Evolutionary conservation across 768 basidiomycete species (phyloP).

Genomic region (Tylopilus subfusipes): DNA sequence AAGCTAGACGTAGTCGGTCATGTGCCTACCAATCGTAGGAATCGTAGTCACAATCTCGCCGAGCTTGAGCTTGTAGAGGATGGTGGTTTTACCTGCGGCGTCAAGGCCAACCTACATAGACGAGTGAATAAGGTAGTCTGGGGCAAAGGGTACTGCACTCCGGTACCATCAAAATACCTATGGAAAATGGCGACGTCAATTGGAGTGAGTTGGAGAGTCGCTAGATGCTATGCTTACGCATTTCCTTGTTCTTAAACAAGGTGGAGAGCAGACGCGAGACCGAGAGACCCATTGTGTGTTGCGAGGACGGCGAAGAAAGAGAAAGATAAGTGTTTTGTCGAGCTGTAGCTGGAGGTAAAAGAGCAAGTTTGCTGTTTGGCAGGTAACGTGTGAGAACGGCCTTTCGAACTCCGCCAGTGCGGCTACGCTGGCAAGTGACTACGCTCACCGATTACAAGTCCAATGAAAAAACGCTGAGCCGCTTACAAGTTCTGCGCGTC

Average conservation of each 20-base stretch:
- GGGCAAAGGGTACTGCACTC: slow-evolving; percentile 20
- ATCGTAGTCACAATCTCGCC: slow-evolving; percentile 99
- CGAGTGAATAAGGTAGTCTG: slow-evolving; percentile 9
- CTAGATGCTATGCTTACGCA: slow-evolving; percentile 67
- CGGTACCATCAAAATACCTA: slow-evolving; percentile 94
- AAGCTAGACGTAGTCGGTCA: slow-evolving; percentile 1
- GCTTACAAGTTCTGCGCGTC: neutral
- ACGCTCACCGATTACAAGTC: no score
- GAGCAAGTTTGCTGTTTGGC: slow-evolving; percentile 34
- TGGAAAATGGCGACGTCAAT: slow-evolving; percentile 27
- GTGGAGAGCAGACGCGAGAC: slow-evolving; percentile 72
- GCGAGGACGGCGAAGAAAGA: slow-evolving; percentile 32
- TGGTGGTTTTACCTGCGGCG: slow-evolving; percentile 98
- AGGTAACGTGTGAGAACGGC: slow-evolving; percentile 29
- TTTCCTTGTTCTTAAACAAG: slow-evolving; percentile 98
- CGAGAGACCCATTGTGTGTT: slow-evolving; percentile 69
- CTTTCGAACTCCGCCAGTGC: slow-evolving; percentile 36
- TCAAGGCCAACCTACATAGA: slow-evolving; percentile 87
- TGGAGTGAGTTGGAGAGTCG: slow-evolving; percentile 19
- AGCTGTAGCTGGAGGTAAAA: slow-evolving; percentile 29
- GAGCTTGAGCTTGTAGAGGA: slow-evolving; percentile 98
- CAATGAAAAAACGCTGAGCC: neutral
- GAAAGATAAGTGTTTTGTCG: slow-evolving; percentile 26
- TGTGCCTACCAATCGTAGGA: slow-evolving; percentile 90
- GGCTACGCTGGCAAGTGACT: slow-evolving; percentile 10